Evolutionary conservation across 2,329 filamentous ascomycete species (phyloP), one percentile per base, ranked within the genome.

Genomic region (Ceratocystis colombiana): DNA sequence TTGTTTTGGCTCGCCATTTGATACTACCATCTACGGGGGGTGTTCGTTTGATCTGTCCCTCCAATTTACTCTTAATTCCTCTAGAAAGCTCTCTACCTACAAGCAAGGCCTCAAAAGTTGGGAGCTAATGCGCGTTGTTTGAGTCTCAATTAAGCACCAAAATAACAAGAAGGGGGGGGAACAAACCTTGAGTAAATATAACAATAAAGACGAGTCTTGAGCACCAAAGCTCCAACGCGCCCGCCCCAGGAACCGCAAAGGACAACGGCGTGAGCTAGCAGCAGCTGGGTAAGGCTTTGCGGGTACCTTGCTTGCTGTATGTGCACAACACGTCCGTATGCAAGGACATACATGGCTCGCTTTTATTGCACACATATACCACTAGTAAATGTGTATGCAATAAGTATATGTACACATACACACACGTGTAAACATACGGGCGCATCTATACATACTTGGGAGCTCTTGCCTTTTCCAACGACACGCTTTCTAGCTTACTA

Each of bases 181-280:
- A 62, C 55, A 41, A 15, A 12, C 10, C 37, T 41, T 15, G 37
- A 41, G 37, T 41, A 15, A 15, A 41, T 15, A 41, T 41, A 15
- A 12, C 37, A 41, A 41, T 41, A 12, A 12, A 41, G 45, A 61
- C 37, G 28, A 62, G 63, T 44, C 12, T 41, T 15, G 37, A 59
- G n/a, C 28, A 65, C 44, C 53, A 61, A 15, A 55, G n/a, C 53
- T 65, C 46, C 5, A 48, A 25, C 22, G 22, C 48, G n/a, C n/a
- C n/a, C 22, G 28, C 41, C 61, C 20, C 57, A 65, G 63, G 46
- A 67, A 67, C 66, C 44, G 17, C 46, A 62, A 48, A 50, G 45
- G 10, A 37, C 55, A n/a, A 37, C 55, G 28, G 45, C 41, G 44
- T 25, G 8, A 8, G 20, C 12, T 41, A 41, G 37, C 37, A 41